Conservation (phyloP, 345 rosid genomes). For the Pelargonium nanum region DNA sequence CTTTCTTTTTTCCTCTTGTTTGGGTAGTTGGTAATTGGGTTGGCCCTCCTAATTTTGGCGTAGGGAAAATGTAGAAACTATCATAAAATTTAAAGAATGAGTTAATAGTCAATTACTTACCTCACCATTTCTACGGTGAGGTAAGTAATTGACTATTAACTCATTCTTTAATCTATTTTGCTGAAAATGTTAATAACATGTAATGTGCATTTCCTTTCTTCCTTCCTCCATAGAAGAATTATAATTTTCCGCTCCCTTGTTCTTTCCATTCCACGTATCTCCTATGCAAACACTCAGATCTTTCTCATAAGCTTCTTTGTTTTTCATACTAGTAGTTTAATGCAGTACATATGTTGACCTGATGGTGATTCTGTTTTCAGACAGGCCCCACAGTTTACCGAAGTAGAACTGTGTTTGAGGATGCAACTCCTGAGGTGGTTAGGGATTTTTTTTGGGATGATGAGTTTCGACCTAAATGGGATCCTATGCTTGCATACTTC, state of each 20-base stretch:
- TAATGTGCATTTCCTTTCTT: too few species aligned
- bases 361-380: slow-evolving; percentile 38
- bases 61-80: not conserved
- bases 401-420: slow-evolving; percentile 89
- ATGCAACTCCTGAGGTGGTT: slow-evolving; percentile 74
- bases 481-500: slow-evolving; percentile 72
- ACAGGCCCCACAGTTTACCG: slow-evolving; percentile 53
- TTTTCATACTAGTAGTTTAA: too few species aligned
- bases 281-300: not conserved
- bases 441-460: slow-evolving; percentile 99
- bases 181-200: too few species aligned
- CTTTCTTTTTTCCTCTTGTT: not conserved
- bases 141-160: not conserved
- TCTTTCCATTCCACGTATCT: too few species aligned
- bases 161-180: not conserved
- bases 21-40: not conserved
- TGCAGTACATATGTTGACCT: not conserved
- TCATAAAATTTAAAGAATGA: not conserved
- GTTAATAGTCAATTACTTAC: not conserved
- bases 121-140: not conserved
- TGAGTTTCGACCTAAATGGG: slow-evolving; percentile 92
- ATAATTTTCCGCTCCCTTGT: not conserved
- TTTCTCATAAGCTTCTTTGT: not conserved
- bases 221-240: too few species aligned
- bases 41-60: too few species aligned